Base-by-base conservation (phyloP, 345 rosid species). In the Aethionema arabicum region DNA sequence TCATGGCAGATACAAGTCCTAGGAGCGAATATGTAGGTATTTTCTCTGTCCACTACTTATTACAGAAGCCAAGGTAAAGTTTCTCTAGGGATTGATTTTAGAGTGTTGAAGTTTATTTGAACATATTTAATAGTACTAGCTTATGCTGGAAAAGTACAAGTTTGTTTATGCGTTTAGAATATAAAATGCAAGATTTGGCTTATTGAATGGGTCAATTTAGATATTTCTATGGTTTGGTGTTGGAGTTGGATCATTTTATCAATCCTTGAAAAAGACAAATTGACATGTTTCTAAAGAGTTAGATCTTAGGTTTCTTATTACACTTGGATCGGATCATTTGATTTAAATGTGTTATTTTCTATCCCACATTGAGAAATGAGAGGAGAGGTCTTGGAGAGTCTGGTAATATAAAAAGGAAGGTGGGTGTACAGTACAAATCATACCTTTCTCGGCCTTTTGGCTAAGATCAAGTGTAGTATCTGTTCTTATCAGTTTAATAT, bases 21-120 rank as follows among this genome's bases (percentile, higher is more conserved):
- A 33, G 69, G 98, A 88, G 72, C 92, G 98, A 81, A n/a, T n/a
- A 92, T 75, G 95, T 92, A 83, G 81, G 96, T 87, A 79, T n/a
- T n/a, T 76, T 83, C 68, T 43, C 70, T 50, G 66, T 55, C 12
- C 62, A 50, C 40, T 30, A 53, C 64, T 27, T 69, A n/a, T 36
- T 67, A 49, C 37, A 52, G 55, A 36, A 65, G 70, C 49, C 15
- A 56, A 63, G 21, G 5, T 3, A 61, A 42, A 5, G 5, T 46
- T 31, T 49, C 48, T 54, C 44, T 62, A 32, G 39, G 56, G 39
- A n/a, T n/a, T n/a, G n/a, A n/a, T n/a, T n/a, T 31, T 45, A 38
- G 6, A 9, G 30, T 46, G 59, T 13, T 70, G 15, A 50, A 15
- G 4, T 43, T 6, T n/a, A 37, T 60, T 2, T 42, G 64, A 37